Evolutionary conservation across 306 rosid genomes (phyloP).

Genomic region (Datisca glomerata): DNA sequence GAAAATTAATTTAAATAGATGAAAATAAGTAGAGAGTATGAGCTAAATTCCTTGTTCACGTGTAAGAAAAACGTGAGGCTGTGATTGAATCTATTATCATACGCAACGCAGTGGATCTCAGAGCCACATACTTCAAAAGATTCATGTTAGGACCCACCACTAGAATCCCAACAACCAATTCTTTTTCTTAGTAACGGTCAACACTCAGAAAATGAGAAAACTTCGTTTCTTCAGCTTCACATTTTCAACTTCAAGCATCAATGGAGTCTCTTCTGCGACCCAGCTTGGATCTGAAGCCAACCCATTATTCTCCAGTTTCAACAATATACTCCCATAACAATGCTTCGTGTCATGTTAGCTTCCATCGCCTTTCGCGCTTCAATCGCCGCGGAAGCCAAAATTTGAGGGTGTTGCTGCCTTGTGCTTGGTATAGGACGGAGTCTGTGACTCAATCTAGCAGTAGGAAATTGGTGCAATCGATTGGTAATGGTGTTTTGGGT

Average conservation of each 20-base stretch:
- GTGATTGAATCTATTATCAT: neutral
- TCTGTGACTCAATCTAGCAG: conserved; percentile 6
- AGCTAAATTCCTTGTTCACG: no score
- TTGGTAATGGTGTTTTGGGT: conserved; percentile 32
- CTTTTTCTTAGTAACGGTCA: no score
- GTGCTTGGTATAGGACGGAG: conserved; percentile 6
- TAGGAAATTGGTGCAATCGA: conserved; percentile 19
- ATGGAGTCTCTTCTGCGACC: conserved; percentile 41
- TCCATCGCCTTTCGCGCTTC: conserved; percentile 17
- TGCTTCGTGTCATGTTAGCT: conserved; percentile 15
- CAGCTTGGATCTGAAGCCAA: conserved; percentile 25
- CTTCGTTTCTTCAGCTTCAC: neutral
- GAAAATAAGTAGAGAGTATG: no score
- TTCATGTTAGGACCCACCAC: conserved; percentile 18
- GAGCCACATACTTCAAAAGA: conserved; percentile 21
- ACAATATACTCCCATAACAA: conserved; percentile 10
- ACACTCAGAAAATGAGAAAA: no score
- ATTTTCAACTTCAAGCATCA: neutral
- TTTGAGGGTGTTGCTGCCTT: conserved; percentile 17
- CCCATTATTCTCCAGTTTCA: conserved; percentile 11
- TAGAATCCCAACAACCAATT: conserved; percentile 20
- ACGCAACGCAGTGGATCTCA: conserved; percentile 10
- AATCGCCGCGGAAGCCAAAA: conserved; percentile 14
- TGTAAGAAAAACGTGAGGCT: neutral
- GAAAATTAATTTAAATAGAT: no score